Conservation (phyloP, 306 rosid genomes). For the Boehmeria nivea region DNA sequence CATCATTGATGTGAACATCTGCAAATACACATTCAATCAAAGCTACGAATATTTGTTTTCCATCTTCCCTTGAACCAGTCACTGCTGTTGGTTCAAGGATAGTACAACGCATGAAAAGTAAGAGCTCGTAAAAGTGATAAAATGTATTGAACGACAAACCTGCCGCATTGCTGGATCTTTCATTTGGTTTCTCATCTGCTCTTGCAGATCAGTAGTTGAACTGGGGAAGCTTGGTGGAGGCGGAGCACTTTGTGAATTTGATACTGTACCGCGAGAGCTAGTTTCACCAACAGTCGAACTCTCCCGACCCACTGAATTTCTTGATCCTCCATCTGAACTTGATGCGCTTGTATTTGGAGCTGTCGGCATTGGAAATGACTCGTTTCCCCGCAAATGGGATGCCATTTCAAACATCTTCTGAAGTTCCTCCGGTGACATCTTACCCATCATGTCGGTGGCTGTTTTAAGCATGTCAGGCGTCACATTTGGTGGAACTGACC, state of each 20-base stretch:
- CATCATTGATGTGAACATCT: constrained; percentile 91
- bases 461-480: constrained; percentile 87
- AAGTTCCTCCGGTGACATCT: constrained; percentile 76
- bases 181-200: constrained; percentile 95
- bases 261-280: constrained; percentile 35
- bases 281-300: constrained; percentile 47
- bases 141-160: constrained; percentile 44
- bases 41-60: too few relatives aligned
- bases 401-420: constrained; percentile 87
- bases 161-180: constrained; percentile 89
- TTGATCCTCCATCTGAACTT: constrained; percentile 30
- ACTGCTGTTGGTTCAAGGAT: too few relatives aligned
- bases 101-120: too few relatives aligned
- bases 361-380: constrained; percentile 35
- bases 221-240: constrained; percentile 57
- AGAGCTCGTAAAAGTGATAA: too few relatives aligned
- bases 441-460: constrained; percentile 72
- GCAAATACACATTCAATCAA: constrained; percentile 25
- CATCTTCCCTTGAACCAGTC: too few relatives aligned
- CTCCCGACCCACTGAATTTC: constrained; percentile 23
- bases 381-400: constrained; percentile 57
- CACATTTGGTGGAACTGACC: constrained; percentile 55
- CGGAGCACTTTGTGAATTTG: constrained; percentile 46
- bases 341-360: constrained; percentile 27
- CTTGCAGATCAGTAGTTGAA: constrained; percentile 71